Base-by-base conservation (phyloP, 2,329 filamentous ascomycete genomes). In the Sporothrix pallida region DNA sequence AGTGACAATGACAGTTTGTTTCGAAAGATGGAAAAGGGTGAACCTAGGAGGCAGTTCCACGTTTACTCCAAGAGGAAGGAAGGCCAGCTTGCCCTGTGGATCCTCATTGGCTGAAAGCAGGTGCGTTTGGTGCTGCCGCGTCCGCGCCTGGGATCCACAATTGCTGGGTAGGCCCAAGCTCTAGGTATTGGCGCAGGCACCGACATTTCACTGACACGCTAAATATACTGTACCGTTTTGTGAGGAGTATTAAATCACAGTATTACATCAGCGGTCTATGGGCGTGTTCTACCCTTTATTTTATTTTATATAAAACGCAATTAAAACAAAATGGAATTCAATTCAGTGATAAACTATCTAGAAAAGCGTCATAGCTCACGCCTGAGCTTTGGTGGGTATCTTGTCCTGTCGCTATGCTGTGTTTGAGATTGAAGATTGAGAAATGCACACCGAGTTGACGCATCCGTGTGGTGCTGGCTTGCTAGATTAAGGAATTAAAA, bases 341-440 rank as follows among this genome's bases (percentile, higher is more conserved):
- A 42, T 56, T 42, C 2, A 68, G 26, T 26, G 15, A 52, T n/a
- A 31, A 67, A 67, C n/a, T 67, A 67, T 48, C 42, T 67, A 44
- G 62, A 54, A 44, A 69, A 69, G 67, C 48, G 26, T 54, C 67
- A 37, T 48, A 54, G 67, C 48, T 56, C 26, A 69, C 48, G 48
- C 67, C 67, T n/a, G 67, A 44, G 67, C 48, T 31, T 52, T 7
- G 23, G 26, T 52, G 67, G 67, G 67, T 69, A 69, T 69, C 48
- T 69, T 54, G 67, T 69, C 48, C 67, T 69, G 67, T 69, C 67
- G 67, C 67, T 69, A 69, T 69, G 67, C 67, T 69, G 67, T 69
- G n/a, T 63, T 67, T 48, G 62, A 26, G n/a, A 65, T 67, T 26
- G 62, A 48, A 63, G 9, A 52, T 31, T 31, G 42, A 68, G 23